Conservation (phyloP, 2,329 filamentous ascomycete genomes). For the Ceratocystis eucalypticola region DNA sequence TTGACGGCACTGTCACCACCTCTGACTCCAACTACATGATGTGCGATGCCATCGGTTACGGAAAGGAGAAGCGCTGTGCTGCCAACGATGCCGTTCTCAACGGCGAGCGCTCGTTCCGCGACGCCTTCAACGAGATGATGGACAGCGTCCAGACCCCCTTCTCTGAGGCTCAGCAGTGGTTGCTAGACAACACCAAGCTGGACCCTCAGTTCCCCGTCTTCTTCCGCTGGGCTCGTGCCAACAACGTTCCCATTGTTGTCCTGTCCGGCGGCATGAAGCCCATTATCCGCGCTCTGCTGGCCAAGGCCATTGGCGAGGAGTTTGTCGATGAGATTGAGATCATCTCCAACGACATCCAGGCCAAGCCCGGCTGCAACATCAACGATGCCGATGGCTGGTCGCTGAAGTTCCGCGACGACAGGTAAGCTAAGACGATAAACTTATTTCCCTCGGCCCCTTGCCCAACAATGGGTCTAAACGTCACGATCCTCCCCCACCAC, state of each 20-base stretch:
- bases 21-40: conserved; percentile 54
- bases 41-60: conserved; percentile 88
- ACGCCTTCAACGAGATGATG: conserved; percentile 84
- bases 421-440: conserved; percentile 35
- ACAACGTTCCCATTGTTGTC: conserved; percentile 86
- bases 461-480: conserved; percentile 2
- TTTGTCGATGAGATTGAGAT: conserved; percentile 71
- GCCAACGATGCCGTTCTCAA: conserved; percentile 67
- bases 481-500: neutral
- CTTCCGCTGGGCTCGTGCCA: conserved; percentile 63
- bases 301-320: conserved; percentile 62
- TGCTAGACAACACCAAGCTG: conserved; percentile 71
- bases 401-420: conserved; percentile 74
- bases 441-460: conserved; percentile 11
- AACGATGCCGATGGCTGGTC: conserved; percentile 75
- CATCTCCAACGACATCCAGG: conserved; percentile 68
- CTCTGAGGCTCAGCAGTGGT: conserved; percentile 63
- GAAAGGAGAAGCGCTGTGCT: conserved; percentile 52
- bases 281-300: conserved; percentile 71
- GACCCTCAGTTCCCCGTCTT: conserved; percentile 84
- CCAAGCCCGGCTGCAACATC: conserved; percentile 52
- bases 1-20: conserved; percentile 86
- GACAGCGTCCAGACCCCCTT: conserved; percentile 72
- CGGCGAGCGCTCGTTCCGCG: conserved; percentile 59
- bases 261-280: conserved; percentile 87